Evolutionary conservation across 2,329 filamentous ascomycete genomes (phyloP).

Genomic region (Orbilia brochopaga): DNA sequence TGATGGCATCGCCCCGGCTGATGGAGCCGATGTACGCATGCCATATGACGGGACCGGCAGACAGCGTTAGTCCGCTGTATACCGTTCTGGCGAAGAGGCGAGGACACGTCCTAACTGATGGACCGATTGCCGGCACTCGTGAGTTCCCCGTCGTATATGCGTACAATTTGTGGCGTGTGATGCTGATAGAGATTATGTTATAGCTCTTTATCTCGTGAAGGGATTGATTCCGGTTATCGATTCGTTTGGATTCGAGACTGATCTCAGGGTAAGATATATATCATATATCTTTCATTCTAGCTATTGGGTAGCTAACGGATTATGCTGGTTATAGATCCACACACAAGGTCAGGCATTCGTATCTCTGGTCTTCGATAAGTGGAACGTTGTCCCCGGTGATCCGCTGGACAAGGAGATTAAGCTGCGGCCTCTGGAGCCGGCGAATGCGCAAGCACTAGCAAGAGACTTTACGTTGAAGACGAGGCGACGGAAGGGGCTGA

Average conservation of each 20-base stretch:
- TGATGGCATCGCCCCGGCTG: slow-evolving; percentile 92
- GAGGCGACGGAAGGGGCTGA: slow-evolving; percentile 44
- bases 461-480: slow-evolving; percentile 76
- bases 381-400: slow-evolving; percentile 94
- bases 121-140: slow-evolving; percentile 86
- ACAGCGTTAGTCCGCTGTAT: slow-evolving; percentile 86
- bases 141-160: slow-evolving; percentile 22
- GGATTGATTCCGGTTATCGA: slow-evolving; percentile 95
- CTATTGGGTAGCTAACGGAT: background rate
- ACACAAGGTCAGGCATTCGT: slow-evolving; percentile 92
- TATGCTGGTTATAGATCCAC: slow-evolving; percentile 67
- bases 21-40: slow-evolving; percentile 97
- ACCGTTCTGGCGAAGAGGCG: slow-evolving; percentile 86
- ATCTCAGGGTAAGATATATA: slow-evolving; percentile 68
- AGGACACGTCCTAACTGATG: slow-evolving; percentile 92
- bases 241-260: slow-evolving; percentile 96
- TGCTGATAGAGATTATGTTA: slow-evolving; percentile 18
- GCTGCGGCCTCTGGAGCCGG: slow-evolving; percentile 82
- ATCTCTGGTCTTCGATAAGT: slow-evolving; percentile 90
- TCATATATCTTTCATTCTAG: background rate
- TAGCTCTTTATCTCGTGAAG: slow-evolving; percentile 81
- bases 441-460: slow-evolving; percentile 84
- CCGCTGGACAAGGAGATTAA: slow-evolving; percentile 87
- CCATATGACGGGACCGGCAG: slow-evolving; percentile 88
- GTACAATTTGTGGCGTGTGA: background rate